Conservation (phyloP, 306 rosid genomes). For the Neltuma alba region DNA sequence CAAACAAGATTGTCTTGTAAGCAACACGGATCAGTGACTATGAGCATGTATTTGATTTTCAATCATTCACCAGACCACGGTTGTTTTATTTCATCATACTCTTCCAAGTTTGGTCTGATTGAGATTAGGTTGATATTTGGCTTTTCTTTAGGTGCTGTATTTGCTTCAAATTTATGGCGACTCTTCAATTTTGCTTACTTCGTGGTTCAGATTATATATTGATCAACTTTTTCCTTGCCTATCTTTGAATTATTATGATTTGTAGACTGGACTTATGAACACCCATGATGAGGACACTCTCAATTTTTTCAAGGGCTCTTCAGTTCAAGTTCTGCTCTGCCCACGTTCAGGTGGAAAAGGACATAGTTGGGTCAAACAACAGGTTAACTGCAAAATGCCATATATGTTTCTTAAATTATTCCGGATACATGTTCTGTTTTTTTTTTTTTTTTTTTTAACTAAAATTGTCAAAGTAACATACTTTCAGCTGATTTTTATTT, state of each 20-base stretch:
- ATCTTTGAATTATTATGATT: slow-evolving; percentile 21
- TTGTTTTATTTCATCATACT: no score
- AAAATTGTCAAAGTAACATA: not conserved
- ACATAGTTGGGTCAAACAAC: slow-evolving; percentile 64
- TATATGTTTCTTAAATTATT: not conserved
- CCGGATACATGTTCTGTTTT: no score
- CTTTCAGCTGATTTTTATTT: not conserved
- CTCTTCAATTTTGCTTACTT: slow-evolving; percentile 16
- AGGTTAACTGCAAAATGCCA: slow-evolving; percentile 47
- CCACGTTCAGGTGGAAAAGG: slow-evolving; percentile 81
- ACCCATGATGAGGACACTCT: slow-evolving; percentile 82
- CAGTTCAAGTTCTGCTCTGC: slow-evolving; percentile 76
- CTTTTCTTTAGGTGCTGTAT: no score
- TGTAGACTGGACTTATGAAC: slow-evolving; percentile 74
- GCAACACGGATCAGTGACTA: not conserved
- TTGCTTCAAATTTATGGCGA: not conserved
- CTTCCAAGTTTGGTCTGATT: no score
- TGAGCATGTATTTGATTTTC: not conserved
- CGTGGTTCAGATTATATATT: slow-evolving; percentile 27
- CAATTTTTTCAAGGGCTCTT: slow-evolving; percentile 83
- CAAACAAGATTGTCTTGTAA: not conserved
- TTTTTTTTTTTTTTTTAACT: no score
- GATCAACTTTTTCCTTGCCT: not conserved
- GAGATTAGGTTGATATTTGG: no score
- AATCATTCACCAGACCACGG: not conserved